Percentiles rank a stretch among this genome's conserved stretches.
These are phyloP conservation scores for Sugiyamaella valdiviana DNA, from an alignment of 805 yeast species.

Conservation along the genomic window DNA sequence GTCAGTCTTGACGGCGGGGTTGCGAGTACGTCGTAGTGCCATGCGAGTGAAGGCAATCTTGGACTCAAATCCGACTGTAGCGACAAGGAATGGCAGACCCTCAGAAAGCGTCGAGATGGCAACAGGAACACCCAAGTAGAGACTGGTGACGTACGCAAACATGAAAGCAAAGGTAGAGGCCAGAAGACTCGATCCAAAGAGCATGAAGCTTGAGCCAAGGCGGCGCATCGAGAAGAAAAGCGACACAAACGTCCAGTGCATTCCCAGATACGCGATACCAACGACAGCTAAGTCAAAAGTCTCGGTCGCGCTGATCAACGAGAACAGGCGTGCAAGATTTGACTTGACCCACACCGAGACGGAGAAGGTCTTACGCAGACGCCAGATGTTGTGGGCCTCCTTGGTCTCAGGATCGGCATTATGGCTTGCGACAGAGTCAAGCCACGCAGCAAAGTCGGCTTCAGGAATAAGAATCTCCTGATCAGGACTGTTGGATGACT, in stretches of 20 bases:
- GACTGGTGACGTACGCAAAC: conserved; percentile 63
- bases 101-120: conserved; percentile 74
- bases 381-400: conserved; percentile 17
- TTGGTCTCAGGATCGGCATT: conserved; percentile 11
- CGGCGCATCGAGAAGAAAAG: conserved; percentile 70
- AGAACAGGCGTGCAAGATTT: conserved; percentile 29
- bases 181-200: conserved; percentile 70
- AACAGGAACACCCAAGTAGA: conserved; percentile 51
- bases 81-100: conserved; percentile 89
- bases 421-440: conserved; percentile 21
- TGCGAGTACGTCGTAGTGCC: conserved; percentile 23
- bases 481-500: conserved; percentile 16
- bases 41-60: conserved; percentile 61
- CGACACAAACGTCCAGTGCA: conserved; percentile 75
- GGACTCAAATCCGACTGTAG: conserved; percentile 86
- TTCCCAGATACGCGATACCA: conserved; percentile 73
- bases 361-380: conserved; percentile 27
- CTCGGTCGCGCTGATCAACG: conserved; percentile 57
- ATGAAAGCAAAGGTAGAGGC: conserved; percentile 80
- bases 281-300: conserved; percentile 77
- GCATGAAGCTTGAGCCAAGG: conserved; percentile 82
- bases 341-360: conserved; percentile 34
- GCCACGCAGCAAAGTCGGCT: conserved; percentile 27
- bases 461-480: conserved; percentile 21
- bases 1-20: conserved; percentile 23